Base-by-base conservation (phyloP, 2,329 filamentous ascomycete species). In the Botrytis squamosa region DNA sequence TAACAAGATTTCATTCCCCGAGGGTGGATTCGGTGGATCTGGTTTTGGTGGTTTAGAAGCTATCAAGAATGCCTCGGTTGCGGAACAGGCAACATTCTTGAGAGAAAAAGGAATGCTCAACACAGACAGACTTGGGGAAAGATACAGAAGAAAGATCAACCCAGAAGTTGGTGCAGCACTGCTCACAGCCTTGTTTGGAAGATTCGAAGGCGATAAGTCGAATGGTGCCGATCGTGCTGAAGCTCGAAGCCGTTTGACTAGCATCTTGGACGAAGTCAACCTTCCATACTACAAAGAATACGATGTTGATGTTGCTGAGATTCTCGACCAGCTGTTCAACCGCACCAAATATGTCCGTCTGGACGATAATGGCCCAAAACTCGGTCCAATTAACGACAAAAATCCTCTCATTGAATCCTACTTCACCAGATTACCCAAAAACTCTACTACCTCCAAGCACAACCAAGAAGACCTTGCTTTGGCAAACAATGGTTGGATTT, bases 401-500 rank as follows among this genome's bases (percentile, higher is more conserved):
- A 95, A 89, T 79, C 95, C 96, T 20, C 85, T 99, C 42, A 93
- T 98, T 76, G 96, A 99, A 84, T 88, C 92, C 0, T 99, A 99
- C 84, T 99, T 99, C 83, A 98, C 96, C 0, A 90, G 95, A 42
- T 86, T 99, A 59, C 93, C 95, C 1, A 82, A 88, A 44, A 97
- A 97, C 78, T 89, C 92, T 18, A 89, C 87, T 18, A 97, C 96
- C 0, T 87, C 90, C 75, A 91, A 93, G 79, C 92, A 97, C 80
- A 90, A 90, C 73, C 87, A 90, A 1, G 91, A 91, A 73, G 91
- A 94, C 62, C 86, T 97, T 64, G 93, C 93, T 3, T 84, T 99
- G 70, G 95, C 91, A 59, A 98, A 98, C 83, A 99, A 99, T 80
- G 96, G 96, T 62, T 99, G 96, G 96, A 95, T 99, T 14, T 99